Conservation (phyloP, 2,329 filamentous ascomycete species). For the Cyphellophora europaea region DNA sequence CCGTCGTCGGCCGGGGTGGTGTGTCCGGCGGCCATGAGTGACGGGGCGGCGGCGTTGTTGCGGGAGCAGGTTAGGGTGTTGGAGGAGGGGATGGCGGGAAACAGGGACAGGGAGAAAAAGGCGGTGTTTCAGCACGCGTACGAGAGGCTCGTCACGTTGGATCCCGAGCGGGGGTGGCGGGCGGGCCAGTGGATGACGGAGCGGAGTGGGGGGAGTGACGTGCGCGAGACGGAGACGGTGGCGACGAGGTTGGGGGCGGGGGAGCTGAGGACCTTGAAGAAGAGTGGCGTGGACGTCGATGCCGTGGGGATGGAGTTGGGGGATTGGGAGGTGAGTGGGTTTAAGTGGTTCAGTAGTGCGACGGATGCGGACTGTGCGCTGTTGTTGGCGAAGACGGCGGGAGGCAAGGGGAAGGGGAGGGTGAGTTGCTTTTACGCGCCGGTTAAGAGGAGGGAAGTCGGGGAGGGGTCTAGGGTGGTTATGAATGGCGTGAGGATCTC, state of each 20-base stretch:
- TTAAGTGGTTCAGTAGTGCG: slow-evolving; percentile 64
- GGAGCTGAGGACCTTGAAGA: slow-evolving; percentile 7
- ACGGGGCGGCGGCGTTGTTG: slow-evolving; percentile 27
- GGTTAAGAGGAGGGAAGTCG: slow-evolving; percentile 26
- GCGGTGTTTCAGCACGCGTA: slow-evolving; percentile 21
- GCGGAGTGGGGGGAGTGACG: slow-evolving; percentile 26
- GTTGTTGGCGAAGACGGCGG: slow-evolving; percentile 51
- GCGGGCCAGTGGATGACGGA: slow-evolving; percentile 32
- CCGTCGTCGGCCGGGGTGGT: slow-evolving; percentile 51
- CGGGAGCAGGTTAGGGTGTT: slow-evolving; percentile 9
- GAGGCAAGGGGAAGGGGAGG: too few species aligned
- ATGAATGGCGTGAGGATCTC: slow-evolving; percentile 59
- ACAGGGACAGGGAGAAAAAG: slow-evolving; percentile 9
- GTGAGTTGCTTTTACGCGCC: slow-evolving; percentile 59
- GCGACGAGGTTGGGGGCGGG: slow-evolving; percentile 12
- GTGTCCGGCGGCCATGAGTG: slow-evolving; percentile 56
- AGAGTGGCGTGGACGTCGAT: slow-evolving; percentile 13
- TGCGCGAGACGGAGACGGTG: slow-evolving; percentile 25
- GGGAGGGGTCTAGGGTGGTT: slow-evolving; percentile 29
- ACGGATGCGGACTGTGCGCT: slow-evolving; percentile 58
- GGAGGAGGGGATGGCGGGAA: too few species aligned
- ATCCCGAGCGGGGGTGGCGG: slow-evolving; percentile 23
- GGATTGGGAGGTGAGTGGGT: slow-evolving; percentile 48
- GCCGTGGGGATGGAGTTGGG: slow-evolving; percentile 25
- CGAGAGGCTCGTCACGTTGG: slow-evolving; percentile 21